Base-by-base conservation (phyloP, 345 rosid genomes). In the Corchorus capsularis region DNA sequence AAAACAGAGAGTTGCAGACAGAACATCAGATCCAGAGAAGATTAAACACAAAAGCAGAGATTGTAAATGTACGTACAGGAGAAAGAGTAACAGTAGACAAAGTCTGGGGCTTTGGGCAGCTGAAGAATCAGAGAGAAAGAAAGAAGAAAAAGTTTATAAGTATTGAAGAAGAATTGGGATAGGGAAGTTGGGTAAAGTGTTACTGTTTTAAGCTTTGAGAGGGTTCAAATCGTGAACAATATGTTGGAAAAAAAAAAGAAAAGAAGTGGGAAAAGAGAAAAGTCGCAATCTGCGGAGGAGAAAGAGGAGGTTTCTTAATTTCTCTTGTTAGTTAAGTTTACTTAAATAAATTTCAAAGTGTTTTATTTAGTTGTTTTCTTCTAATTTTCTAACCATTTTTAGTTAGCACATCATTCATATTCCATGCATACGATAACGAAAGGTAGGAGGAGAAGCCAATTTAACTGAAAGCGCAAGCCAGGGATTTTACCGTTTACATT, bases 21-120 rank as follows among this genome's bases (percentile, higher is more conserved):
- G 3, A 63, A 50, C 64, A 62, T 37, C 57, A 13, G 79, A 78
- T 81, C 54, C 59, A 75, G 53, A 19, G 35, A 70, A 69, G 4
- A 35, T 55, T 34, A 37, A 5, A 69, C 32, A 56, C 0, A 46
- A 19, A 64, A 5, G 8, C 37, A 39, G 35, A 32, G 6, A 47
- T 46, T 9, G 13, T 59, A 17, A 37, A 34, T 52, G 46, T 52
- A 69, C 61, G 46, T 34, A 52, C 32, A 69, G 37, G 16, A 34
- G 13, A 27, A 68, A 49, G 57, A 8, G 43, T 52, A 52, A 15
- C 41, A 22, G 56, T 14, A 16, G 4, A 34, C 7, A 49, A 49
- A 68, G 41, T 13, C 7, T 3, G 35, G 32, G 47, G 49, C 19
- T 22, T 14, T 3, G 35, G 32, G 47, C 45, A 69, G 73, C 60